phyloP scores from a whole-genome alignment of 768 basidiomycete species.

The Lactarius indigo region DNA sequence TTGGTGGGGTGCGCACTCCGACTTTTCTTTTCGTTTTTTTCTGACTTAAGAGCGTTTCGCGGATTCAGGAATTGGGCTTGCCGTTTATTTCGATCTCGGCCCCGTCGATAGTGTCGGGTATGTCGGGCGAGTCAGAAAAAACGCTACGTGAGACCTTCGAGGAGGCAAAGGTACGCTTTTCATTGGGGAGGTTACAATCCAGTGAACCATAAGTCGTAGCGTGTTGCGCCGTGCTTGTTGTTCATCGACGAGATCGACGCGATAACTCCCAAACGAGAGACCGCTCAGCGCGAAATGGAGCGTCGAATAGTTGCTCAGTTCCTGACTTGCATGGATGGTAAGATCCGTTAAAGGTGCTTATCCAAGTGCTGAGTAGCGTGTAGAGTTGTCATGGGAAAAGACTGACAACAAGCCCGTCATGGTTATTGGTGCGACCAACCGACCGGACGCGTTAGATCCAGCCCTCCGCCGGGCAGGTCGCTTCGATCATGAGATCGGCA shows the following conservation, averaged over 20 bases:
- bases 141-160: conserved; percentile 95
- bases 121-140: conserved; percentile 99
- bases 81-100: conserved; percentile 95
- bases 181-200: not conserved
- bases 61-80: conserved; percentile 74
- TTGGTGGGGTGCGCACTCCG: conserved; percentile 73
- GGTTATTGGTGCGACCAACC: conserved; percentile 94
- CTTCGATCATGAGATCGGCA: conserved; percentile 96
- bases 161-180: conserved; percentile 75
- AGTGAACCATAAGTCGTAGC: conserved; percentile 40
- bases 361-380: not conserved
- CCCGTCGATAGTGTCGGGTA: conserved; percentile 93
- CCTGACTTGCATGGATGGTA: conserved; percentile 98
- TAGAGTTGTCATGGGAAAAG: conserved; percentile 95
- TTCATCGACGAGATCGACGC: conserved; percentile 99
- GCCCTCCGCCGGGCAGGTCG: conserved; percentile 90
- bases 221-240: conserved; percentile 85
- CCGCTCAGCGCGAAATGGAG: conserved; percentile 98
- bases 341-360: conserved; percentile 26
- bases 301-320: conserved; percentile 96
- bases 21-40: not conserved
- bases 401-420: conserved; percentile 89
- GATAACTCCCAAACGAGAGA: conserved; percentile 96
- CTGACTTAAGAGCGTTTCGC: too few relatives aligned
- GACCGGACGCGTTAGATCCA: conserved; percentile 91